A percentile compares a stretch with the other conserved stretches of the same genome.
Conservation (phyloP, 2,329 filamentous ascomycete genomes). For the Monilinia polystroma region DNA sequence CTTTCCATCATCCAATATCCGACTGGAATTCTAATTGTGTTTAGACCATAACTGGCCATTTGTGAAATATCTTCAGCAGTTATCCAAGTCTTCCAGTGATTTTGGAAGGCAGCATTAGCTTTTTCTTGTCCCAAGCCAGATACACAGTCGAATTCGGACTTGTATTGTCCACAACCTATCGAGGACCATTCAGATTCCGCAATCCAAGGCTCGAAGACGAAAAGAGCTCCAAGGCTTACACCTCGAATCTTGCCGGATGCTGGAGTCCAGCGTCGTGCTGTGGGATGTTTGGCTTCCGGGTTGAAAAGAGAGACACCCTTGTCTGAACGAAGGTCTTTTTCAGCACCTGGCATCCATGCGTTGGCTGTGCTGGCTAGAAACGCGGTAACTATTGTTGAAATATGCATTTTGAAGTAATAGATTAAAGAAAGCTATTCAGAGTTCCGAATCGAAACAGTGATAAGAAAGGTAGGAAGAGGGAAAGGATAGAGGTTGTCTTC, state of each 20-base stretch:
- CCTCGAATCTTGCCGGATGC: conserved; percentile 46
- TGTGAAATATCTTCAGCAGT: conserved; percentile 46
- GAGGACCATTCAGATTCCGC: conserved; percentile 43
- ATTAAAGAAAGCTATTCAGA: not conserved
- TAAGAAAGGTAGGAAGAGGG: not conserved
- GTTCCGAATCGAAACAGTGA: not conserved
- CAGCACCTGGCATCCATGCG: conserved; percentile 21
- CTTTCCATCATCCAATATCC: conserved; percentile 53
- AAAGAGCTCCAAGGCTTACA: conserved; percentile 50
- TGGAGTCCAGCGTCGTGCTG: conserved; percentile 17
- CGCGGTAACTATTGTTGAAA: conserved; percentile 14
- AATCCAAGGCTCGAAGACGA: conserved; percentile 52
- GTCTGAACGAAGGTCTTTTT: conserved; percentile 10
- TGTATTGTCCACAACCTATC: conserved; percentile 47
- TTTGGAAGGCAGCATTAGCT: conserved; percentile 46
- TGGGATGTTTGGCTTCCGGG: conserved; percentile 11
- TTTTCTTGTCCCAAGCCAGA: conserved; percentile 45
- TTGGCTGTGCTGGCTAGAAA: conserved; percentile 15
- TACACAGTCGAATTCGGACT: conserved; percentile 51
- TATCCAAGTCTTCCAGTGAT: conserved; percentile 51
- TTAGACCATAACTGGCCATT: conserved; percentile 48
- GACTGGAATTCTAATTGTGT: conserved; percentile 50
- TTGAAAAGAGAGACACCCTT: conserved; percentile 21
- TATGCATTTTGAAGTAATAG: not conserved
- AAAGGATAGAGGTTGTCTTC: not conserved